Base-by-base conservation (phyloP, 176 grass and related monocot species). In the Eleusine indica region DNA sequence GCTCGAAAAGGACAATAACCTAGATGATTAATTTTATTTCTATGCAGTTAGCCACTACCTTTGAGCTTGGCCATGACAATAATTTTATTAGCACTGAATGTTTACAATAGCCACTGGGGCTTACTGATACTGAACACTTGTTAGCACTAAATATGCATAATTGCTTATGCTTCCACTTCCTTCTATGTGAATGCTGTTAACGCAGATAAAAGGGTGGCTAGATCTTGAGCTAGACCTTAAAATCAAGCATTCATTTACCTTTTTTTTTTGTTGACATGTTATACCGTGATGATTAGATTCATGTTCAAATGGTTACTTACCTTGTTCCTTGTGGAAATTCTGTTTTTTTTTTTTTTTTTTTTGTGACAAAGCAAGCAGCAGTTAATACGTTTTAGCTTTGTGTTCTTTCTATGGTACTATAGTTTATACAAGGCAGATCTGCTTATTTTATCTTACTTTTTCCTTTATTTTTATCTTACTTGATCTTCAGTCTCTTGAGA, bases 401-500 rank as follows among this genome's bases (percentile, higher is more conserved):
- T 16, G 2, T 80, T 83, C 15, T 9, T 56, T 44, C 77, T 82
- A 30, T 35, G 12, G 28, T 46, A 71, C 42, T 57, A 47, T 25
- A 30, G 30, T 82, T 82, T 66, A 35, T 73, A 51, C 82, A 16
- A 60, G 52, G 9, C n/a, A 57, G 30, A 18, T 10, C 4, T 74
- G 52, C 42, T 47, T 69, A 90, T 74, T 54, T 57, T 83, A 41
- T 8, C 75, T 64, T 73, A 41, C 21, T 67, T 43, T 57, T 79
- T 77, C 56, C 28, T 15, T 37, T 60, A 16, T 68, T 78, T 48
- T 61, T 5, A 35, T 19, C 19, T 9, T 21, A 71, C 57, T 39
- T 21, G 8, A 28, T 62, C 67, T 67, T 85, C 76, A 95, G 93
- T 88, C 83, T 62, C 64, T 78, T 61, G 93, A 99, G 86, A 54